A percentile compares a stretch with the other conserved stretches of the same genome.
Conservation (phyloP, 371 early-diverging fungal species). For the Mucor ambiguus region DNA sequence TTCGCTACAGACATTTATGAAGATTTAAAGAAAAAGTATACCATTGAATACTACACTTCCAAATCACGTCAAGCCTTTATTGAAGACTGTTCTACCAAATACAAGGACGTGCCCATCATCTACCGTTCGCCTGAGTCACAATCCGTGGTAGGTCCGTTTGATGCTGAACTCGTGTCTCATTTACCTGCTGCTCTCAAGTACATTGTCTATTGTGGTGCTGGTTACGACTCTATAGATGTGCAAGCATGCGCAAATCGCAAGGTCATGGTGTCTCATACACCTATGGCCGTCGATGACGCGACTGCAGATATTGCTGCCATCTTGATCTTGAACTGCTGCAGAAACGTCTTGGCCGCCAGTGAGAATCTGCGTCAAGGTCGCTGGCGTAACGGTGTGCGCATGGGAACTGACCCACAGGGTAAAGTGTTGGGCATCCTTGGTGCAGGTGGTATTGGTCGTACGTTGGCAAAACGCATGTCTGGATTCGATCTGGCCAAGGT, state of each 20-base stretch:
- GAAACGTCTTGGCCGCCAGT: slow-evolving; percentile 48
- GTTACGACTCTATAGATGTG: slow-evolving; percentile 47
- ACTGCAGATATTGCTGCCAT: slow-evolving; percentile 60
- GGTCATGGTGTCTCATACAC: slow-evolving; percentile 48
- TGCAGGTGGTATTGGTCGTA: slow-evolving; percentile 65
- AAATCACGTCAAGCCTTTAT: slow-evolving; percentile 41
- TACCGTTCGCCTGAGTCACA: slow-evolving; percentile 30
- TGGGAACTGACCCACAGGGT: slow-evolving; percentile 55
- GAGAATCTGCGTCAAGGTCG: slow-evolving; percentile 51
- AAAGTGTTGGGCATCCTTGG: slow-evolving; percentile 60
- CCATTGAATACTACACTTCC: slow-evolving; percentile 32
- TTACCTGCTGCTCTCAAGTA: slow-evolving; percentile 37
- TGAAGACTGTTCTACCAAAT: slow-evolving; percentile 37
- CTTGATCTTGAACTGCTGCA: slow-evolving; percentile 50
- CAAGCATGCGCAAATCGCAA: slow-evolving; percentile 36
- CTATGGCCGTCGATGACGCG: slow-evolving; percentile 48
- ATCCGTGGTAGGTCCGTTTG: slow-evolving; percentile 30
- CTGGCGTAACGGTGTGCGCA: slow-evolving; percentile 45
- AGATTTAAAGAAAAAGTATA: slow-evolving; percentile 21
- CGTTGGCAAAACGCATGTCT: slow-evolving; percentile 59
- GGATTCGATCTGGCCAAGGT: slow-evolving; percentile 56
- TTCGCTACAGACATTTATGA: slow-evolving; percentile 35
- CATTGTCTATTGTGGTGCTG: slow-evolving; percentile 40
- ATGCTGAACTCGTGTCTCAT: slow-evolving; percentile 37
- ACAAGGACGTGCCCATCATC: slow-evolving; percentile 34